phyloP scores from a whole-genome alignment of 305 asterid genomes.

The Coffea humblotiana region DNA sequence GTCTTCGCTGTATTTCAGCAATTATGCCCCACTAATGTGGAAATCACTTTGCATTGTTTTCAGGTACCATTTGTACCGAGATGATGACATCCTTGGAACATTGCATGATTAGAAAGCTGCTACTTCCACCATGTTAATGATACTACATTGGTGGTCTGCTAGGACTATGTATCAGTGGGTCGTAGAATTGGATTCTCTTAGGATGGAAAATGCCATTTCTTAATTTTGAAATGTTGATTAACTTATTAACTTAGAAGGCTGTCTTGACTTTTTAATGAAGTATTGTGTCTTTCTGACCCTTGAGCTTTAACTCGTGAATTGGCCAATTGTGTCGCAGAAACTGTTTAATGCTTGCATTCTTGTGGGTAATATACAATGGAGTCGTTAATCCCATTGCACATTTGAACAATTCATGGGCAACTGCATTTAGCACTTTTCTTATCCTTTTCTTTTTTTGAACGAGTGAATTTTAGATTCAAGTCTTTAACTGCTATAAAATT shows the following conservation, averaged over 20 bases:
- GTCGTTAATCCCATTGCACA: no score
- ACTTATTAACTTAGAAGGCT: background rate
- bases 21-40: conserved; percentile 7
- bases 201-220: background rate
- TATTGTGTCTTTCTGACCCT: background rate
- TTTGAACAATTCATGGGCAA: no score
- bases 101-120: conserved; percentile 38
- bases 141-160: background rate
- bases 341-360: background rate
- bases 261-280: background rate
- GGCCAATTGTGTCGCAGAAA: background rate
- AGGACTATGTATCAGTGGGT: background rate
- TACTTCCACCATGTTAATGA: conserved; percentile 16
- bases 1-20: background rate
- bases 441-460: no score
- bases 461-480: no score
- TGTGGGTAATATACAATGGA: no score
- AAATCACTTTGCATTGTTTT: conserved; percentile 10
- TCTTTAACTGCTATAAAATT: no score
- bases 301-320: background rate
- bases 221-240: background rate
- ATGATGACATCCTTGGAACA: conserved; percentile 63
- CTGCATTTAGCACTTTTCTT: no score
- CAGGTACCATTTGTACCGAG: conserved; percentile 69
- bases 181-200: background rate